phyloP scores from a whole-genome alignment of 345 rosid genomes.

The Brassica nigra region DNA sequence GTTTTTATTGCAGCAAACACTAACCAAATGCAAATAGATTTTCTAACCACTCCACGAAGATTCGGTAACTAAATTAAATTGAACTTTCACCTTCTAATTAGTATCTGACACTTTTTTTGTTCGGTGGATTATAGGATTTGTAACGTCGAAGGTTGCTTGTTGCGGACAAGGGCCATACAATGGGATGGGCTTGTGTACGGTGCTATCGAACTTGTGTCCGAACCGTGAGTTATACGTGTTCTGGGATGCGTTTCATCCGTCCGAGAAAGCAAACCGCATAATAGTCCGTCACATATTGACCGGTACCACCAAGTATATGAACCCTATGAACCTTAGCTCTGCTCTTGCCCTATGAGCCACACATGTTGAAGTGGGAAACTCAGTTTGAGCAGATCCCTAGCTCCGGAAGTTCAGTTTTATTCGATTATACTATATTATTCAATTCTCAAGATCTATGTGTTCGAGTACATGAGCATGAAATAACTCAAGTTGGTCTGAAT shows the following conservation, averaged over 20 bases:
- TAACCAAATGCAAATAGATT: slow-evolving; percentile 49
- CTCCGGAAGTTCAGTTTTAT: neutral
- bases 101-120: neutral
- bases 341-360: slow-evolving; percentile 49
- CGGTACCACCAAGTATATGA: slow-evolving; percentile 58
- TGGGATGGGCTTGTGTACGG: slow-evolving; percentile 80
- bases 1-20: slow-evolving; percentile 66
- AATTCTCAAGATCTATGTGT: neutral
- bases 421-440: neutral
- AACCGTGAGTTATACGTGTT: slow-evolving; percentile 67
- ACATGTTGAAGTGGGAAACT: neutral
- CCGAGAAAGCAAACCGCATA: slow-evolving; percentile 68
- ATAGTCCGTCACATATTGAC: slow-evolving; percentile 57
- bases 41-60: slow-evolving; percentile 55
- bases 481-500: neutral
- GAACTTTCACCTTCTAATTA: neutral
- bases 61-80: slow-evolving; percentile 49
- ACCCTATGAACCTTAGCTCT: slow-evolving; percentile 92
- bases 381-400: neutral
- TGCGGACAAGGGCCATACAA: slow-evolving; percentile 95
- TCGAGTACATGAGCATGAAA: neutral
- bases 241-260: slow-evolving; percentile 91
- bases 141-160: slow-evolving; percentile 75
- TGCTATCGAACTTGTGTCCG: slow-evolving; percentile 70
- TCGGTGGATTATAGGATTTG: slow-evolving; percentile 58